Evolutionary conservation across 371 early-diverging fungal genomes (phyloP).

Genomic region (Apophysomyces variabilis): DNA sequence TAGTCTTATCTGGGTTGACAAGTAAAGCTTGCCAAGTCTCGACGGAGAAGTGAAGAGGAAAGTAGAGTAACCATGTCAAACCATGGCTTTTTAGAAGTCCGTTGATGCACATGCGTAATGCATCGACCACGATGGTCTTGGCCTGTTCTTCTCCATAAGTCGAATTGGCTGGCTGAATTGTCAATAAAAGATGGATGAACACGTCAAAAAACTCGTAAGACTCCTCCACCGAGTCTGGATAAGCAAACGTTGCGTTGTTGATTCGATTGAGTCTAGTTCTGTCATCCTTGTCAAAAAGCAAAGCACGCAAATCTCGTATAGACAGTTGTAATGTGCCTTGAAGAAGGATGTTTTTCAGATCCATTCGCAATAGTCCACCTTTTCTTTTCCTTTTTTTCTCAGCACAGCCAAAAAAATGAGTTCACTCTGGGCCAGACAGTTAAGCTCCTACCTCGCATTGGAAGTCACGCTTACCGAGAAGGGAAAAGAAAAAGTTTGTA

Average conservation of each 20-base stretch:
- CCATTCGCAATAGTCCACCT: slow-evolving; percentile 26
- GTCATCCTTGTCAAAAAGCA: slow-evolving; percentile 25
- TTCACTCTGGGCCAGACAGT: no score
- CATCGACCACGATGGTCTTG: slow-evolving; percentile 29
- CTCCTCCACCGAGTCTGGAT: slow-evolving; percentile 20
- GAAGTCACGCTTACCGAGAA: no score
- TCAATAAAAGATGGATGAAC: slow-evolving; percentile 38
- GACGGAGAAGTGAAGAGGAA: slow-evolving; percentile 26
- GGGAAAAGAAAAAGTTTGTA: no score
- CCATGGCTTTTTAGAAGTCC: slow-evolving; percentile 33
- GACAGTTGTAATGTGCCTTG: slow-evolving; percentile 25
- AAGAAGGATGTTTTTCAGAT: slow-evolving; percentile 42
- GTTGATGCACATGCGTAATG: slow-evolving; percentile 40
- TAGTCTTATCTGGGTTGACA: slow-evolving; percentile 23
- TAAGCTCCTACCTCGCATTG: no score
- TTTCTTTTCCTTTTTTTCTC: neutral
- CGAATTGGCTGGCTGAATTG: slow-evolving; percentile 31
- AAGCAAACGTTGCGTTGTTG: slow-evolving; percentile 28
- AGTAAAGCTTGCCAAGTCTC: slow-evolving; percentile 34
- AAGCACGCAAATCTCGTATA: slow-evolving; percentile 21
- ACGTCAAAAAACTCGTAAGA: slow-evolving; percentile 43
- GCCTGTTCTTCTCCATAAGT: slow-evolving; percentile 28
- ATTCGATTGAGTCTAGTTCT: slow-evolving; percentile 28
- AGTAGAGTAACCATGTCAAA: slow-evolving; percentile 31
- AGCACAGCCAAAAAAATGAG: no score